Evolutionary conservation across 371 early-diverging fungal genomes (phyloP), one percentile per base, ranked within the genome.

Genomic region (Smittium culicis): DNA sequence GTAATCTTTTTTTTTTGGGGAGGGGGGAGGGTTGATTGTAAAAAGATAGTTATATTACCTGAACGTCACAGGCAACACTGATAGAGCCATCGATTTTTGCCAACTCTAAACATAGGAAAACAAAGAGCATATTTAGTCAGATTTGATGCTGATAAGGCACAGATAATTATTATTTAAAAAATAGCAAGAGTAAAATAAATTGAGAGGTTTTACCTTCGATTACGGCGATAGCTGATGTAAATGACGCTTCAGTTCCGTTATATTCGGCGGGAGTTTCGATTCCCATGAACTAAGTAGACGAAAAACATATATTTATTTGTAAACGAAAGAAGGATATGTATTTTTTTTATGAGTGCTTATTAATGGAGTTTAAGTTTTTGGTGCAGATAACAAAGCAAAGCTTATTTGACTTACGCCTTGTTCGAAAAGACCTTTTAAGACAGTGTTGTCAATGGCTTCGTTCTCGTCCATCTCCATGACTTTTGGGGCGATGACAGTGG

Each of bases 61-160:
- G 98, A 64, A 98, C 96, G 79, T 98, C 98, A 77, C 94, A 93
- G 66, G 89, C 71, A 17, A 93, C 96, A 74, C 85, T 83, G 70
- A 97, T 83, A 29, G 93, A 88, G 24, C 97, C 93, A 79, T 98
- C 98, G 32, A 98, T 81, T 82, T 94, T 95, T 77, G 96, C 92
- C 56, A 98, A 83, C 76, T 97, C 94, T 45, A 45, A 11, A 45
- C 5, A 45, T 20, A 45, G n/a, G n/a, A n/a, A n/a, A n/a, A n/a
- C n/a, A n/a, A n/a, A n/a, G n/a, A n/a, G n/a, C n/a, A n/a, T n/a
- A n/a, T n/a, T n/a, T n/a, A n/a, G n/a, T n/a, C n/a, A n/a, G n/a
- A n/a, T n/a, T n/a, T n/a, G n/a, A n/a, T n/a, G n/a, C n/a, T n/a
- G n/a, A n/a, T n/a, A n/a, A n/a, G n/a, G n/a, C n/a, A n/a, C n/a